Evolutionary conservation across 2,329 filamentous ascomycete species (phyloP).

Genomic region (Trichoderma atrobrunneum): DNA sequence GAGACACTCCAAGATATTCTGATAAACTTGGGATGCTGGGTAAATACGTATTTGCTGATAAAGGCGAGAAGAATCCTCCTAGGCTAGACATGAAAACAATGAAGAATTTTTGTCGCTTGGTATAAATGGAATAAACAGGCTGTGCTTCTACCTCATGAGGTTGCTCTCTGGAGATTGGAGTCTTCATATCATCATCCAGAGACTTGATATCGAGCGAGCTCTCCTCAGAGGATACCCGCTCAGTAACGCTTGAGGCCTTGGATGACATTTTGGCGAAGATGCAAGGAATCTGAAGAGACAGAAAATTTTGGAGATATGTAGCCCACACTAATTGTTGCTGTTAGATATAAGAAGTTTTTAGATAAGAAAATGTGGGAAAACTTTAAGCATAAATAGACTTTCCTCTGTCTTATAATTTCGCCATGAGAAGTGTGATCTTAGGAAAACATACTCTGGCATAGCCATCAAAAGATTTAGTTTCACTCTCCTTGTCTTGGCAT

Average conservation of each 20-base stretch:
- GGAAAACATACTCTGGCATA: not conserved
- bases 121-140: constrained; percentile 15
- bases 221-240: not conserved
- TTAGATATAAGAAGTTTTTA: not conserved
- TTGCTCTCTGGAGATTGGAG: not conserved
- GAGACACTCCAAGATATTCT: not conserved
- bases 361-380: not conserved
- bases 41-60: not conserved
- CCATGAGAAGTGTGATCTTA: not conserved
- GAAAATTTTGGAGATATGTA: not conserved
- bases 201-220: not conserved
- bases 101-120: constrained; percentile 9
- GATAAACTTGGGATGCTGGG: not conserved
- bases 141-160: not conserved
- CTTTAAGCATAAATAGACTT: not conserved
- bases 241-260: not conserved
- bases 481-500: not conserved
- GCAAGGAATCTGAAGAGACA: not conserved
- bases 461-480: not conserved
- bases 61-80: constrained; percentile 15
- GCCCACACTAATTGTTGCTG: not conserved
- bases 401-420: not conserved
- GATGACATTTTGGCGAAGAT: not conserved
- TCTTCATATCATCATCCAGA: not conserved
- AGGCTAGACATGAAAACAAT: constrained; percentile 16